Evolutionary conservation across 2,329 filamentous ascomycete species (phyloP).

Genomic region (Diaporthe velutina): DNA sequence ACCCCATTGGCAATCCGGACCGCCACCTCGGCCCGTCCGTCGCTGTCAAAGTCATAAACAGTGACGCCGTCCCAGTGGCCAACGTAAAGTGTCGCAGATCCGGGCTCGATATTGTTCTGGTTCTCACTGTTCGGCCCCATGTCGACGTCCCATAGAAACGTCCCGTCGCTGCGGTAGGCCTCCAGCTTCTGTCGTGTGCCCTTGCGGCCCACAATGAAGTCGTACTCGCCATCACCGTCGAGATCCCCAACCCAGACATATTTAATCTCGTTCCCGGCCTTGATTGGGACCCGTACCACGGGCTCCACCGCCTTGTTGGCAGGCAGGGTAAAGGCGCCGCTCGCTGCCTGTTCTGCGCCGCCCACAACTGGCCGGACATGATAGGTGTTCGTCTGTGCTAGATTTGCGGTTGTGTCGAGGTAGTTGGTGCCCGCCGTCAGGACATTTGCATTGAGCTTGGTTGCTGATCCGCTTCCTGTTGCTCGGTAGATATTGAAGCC

Average conservation of each 20-base stretch:
- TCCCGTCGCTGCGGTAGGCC: not conserved
- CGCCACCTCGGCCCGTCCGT: not conserved
- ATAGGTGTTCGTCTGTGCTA: not conserved
- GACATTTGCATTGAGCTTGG: not conserved
- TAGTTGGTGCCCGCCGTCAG: not conserved
- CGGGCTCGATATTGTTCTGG: not conserved
- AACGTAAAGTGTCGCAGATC: not conserved
- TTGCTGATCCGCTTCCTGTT: not conserved
- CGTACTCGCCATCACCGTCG: slow-evolving; percentile 7
- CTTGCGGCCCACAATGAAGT: not conserved
- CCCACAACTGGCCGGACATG: not conserved
- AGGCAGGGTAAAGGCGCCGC: not conserved
- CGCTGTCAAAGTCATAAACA: slow-evolving; percentile 2
- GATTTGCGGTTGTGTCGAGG: not conserved
- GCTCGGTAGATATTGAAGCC: slow-evolving; percentile 1
- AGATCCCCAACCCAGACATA: not conserved
- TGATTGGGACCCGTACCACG: not conserved
- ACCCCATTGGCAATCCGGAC: slow-evolving; percentile 5
- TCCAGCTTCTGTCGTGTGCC: not conserved
- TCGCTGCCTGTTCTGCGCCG: not conserved
- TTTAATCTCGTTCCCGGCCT: not conserved
- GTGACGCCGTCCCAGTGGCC: slow-evolving; percentile 5
- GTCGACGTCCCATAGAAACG: slow-evolving; percentile 1
- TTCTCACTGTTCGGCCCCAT: slow-evolving; percentile 2
- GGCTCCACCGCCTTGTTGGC: not conserved